These are phyloP conservation scores for Scheffersomyces segobiensis DNA, from an alignment of 1,139 yeast genomes.

Conservation along the genomic window DNA sequence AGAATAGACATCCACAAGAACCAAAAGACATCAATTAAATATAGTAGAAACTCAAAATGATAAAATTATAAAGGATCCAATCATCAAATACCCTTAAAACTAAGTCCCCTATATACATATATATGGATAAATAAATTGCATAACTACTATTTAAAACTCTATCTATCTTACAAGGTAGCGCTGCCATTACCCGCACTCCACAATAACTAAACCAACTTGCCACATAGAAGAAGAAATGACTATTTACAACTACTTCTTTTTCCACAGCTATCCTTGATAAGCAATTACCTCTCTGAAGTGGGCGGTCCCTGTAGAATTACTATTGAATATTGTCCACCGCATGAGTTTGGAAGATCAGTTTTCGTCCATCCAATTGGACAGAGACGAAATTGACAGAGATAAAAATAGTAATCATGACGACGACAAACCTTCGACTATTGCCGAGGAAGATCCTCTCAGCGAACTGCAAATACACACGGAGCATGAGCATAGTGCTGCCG, in stretches of 20 bases:
- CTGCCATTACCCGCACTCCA: background rate
- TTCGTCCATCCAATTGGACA: conserved; percentile 60
- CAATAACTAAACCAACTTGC: background rate
- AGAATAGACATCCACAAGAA: too few species aligned
- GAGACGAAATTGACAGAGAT: conserved; percentile 34
- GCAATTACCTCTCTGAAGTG: background rate
- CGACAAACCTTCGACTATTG: background rate
- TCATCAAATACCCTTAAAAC: too few species aligned
- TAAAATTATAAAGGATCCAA: too few species aligned
- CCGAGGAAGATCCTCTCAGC: background rate
- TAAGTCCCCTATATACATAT: too few species aligned
- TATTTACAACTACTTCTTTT: background rate
- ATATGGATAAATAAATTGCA: too few species aligned
- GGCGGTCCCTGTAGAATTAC: background rate
- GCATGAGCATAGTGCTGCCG: background rate
- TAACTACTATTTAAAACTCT: background rate
- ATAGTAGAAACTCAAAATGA: too few species aligned
- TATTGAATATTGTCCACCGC: background rate
- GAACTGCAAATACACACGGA: background rate
- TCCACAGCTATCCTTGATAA: background rate
- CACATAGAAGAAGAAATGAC: background rate
- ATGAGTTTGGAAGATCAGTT: conserved; percentile 50
- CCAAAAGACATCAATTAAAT: too few species aligned
- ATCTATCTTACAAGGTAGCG: background rate
- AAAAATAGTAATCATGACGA: background rate